Conservation (phyloP, 2,329 filamentous ascomycete species). For the Talaromyces sp. region DNA sequence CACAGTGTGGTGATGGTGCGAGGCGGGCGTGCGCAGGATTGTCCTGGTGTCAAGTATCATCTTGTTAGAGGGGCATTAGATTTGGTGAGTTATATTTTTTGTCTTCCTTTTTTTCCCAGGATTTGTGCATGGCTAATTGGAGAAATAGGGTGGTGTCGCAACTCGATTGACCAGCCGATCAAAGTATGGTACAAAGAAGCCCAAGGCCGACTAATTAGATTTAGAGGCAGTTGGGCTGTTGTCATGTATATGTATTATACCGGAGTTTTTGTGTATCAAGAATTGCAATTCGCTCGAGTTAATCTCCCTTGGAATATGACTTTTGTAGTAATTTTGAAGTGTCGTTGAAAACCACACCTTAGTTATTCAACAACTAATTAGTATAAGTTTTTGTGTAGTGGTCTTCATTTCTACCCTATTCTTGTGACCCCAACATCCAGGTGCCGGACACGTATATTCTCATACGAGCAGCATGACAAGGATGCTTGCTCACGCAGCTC, state of each 20-base stretch:
- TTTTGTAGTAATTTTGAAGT: too few species aligned
- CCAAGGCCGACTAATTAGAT: slow-evolving; percentile 62
- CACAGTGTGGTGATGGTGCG: slow-evolving; percentile 96
- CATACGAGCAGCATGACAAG: too few species aligned
- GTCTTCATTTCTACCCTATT: neutral
- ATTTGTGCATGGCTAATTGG: neutral
- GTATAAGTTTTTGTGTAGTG: neutral
- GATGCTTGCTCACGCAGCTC: neutral
- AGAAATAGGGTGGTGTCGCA: slow-evolving; percentile 73
- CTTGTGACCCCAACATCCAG: neutral
- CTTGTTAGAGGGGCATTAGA: slow-evolving; percentile 87
- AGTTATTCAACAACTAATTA: neutral
- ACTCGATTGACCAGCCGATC: slow-evolving; percentile 79
- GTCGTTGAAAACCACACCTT: too few species aligned
- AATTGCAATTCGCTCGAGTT: neutral
- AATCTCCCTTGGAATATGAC: too few species aligned
- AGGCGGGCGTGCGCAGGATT: slow-evolving; percentile 90
- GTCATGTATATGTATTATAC: slow-evolving; percentile 9
- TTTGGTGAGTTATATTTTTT: slow-evolving; percentile 59
- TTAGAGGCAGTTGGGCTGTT: neutral
- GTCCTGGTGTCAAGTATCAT: slow-evolving; percentile 95
- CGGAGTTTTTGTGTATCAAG: neutral
- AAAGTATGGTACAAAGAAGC: slow-evolving; percentile 99
- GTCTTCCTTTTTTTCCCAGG: too few species aligned
- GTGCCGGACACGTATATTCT: neutral